Percentiles rank a stretch among this genome's conserved stretches.
Conservation (phyloP, 148 eudicot species). For the Mesembryanthemum crystallinum region DNA sequence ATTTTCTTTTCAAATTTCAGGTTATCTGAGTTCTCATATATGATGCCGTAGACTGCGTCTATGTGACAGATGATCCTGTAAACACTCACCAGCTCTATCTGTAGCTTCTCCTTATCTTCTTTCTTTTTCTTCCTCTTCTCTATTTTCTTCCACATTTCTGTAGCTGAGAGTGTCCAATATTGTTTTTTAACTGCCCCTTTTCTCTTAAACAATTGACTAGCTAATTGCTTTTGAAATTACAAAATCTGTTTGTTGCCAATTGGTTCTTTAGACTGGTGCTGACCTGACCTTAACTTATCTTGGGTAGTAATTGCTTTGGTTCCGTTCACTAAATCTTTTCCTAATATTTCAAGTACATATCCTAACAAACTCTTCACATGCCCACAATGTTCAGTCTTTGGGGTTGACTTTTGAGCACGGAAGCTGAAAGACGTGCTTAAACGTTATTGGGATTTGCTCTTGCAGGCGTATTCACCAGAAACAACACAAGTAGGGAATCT, state of each 20-base stretch:
- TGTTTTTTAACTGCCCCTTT: neutral
- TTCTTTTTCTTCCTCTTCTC: constrained; percentile 4
- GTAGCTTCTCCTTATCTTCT: constrained; percentile 4
- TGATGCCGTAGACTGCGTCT: constrained; percentile 27
- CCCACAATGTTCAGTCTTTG: neutral
- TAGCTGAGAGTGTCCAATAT: neutral
- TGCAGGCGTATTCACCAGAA: constrained; percentile 46
- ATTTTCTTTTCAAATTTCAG: constrained; percentile 27
- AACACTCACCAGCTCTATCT: constrained; percentile 22
- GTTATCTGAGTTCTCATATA: constrained; percentile 31
- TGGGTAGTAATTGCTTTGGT: neutral
- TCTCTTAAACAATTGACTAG: neutral
- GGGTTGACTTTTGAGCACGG: neutral
- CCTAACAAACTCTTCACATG: constrained; percentile 2
- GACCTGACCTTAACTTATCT: neutral
- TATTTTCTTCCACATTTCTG: constrained; percentile 7
- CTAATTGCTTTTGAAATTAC: neutral
- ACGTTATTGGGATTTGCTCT: constrained; percentile 14
- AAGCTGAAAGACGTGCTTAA: constrained; percentile 10
- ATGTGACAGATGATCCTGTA: constrained; percentile 30
- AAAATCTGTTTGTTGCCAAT: neutral
- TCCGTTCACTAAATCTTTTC: neutral
- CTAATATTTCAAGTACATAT: neutral
- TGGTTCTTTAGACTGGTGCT: neutral
- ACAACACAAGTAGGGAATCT: constrained; percentile 24